phyloP scores from a whole-genome alignment of 176 grass and related monocot species.

The Lolium perenne region DNA sequence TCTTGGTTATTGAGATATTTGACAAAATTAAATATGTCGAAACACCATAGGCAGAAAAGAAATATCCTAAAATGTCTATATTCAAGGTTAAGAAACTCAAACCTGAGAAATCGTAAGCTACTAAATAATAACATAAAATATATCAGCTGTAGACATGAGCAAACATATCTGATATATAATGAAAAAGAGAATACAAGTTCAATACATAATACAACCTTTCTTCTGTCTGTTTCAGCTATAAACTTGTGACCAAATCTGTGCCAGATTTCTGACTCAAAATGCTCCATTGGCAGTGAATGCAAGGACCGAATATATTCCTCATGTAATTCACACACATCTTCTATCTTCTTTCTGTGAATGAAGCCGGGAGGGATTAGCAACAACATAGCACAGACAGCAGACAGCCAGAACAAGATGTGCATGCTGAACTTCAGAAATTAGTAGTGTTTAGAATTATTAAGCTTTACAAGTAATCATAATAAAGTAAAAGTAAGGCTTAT shows the following conservation, averaged over 20 bases:
- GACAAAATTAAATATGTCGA: not conserved
- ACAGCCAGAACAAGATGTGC: not conserved
- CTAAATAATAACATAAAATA: not conserved
- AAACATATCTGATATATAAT: not conserved
- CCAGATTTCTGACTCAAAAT: slow-evolving; percentile 61
- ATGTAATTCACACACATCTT: slow-evolving; percentile 32
- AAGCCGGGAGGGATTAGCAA: slow-evolving; percentile 17
- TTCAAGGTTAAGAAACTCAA: not conserved
- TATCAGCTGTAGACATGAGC: not conserved
- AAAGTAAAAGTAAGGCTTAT: not conserved
- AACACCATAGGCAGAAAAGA: not conserved
- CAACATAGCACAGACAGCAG: not conserved
- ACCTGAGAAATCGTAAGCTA: not conserved
- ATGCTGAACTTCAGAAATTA: no score
- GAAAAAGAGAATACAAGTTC: not conserved
- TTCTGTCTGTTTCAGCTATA: slow-evolving; percentile 47
- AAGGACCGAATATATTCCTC: slow-evolving; percentile 48
- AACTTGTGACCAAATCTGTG: slow-evolving; percentile 35
- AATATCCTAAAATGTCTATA: not conserved
- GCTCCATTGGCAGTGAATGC: slow-evolving; percentile 42
- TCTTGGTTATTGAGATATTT: not conserved
- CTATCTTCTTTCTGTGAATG: slow-evolving; percentile 57
- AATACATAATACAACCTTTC: slow-evolving; percentile 60
- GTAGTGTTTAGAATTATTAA: no score
- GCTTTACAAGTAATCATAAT: not conserved